Evolutionary conservation across 129 eudicot species (phyloP).

Genomic region (Flaveria linearis): DNA sequence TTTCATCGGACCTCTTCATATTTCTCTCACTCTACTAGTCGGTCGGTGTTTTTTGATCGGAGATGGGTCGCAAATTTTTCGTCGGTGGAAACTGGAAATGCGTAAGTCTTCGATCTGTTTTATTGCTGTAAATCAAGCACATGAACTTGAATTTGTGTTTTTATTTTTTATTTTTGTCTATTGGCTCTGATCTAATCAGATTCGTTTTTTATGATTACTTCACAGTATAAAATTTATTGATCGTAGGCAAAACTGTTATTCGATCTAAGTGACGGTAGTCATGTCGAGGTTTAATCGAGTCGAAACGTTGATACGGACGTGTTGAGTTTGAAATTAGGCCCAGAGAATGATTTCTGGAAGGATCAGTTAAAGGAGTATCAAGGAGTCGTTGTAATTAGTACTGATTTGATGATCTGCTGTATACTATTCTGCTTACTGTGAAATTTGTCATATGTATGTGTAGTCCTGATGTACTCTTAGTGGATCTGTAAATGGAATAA

Average conservation of each 20-base stretch:
- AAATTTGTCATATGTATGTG: neutral
- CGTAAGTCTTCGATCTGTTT: slow-evolving; percentile 47
- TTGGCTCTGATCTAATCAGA: slow-evolving; percentile 21
- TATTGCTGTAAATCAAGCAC: neutral
- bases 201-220: slow-evolving; percentile 6
- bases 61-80: slow-evolving; percentile 62
- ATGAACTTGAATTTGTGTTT: slow-evolving; percentile 13
- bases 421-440: slow-evolving; percentile 2
- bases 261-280: neutral
- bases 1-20: slow-evolving; percentile 24
- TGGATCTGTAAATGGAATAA: neutral
- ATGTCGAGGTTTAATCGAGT: slow-evolving; percentile 1
- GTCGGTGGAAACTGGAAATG: slow-evolving; percentile 99
- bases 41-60: slow-evolving; percentile 23
- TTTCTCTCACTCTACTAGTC: slow-evolving; percentile 21
- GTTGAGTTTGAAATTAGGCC: neutral
- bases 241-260: slow-evolving; percentile 2
- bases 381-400: neutral
- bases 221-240: neutral
- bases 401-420: slow-evolving; percentile 3
- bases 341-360: neutral
- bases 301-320: slow-evolving; percentile 17
- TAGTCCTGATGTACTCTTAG: neutral
- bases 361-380: neutral
- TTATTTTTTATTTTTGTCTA: neutral